These are phyloP conservation scores for Mycena crocata DNA, from an alignment of 768 basidiomycete species.

Conservation along the genomic window DNA sequence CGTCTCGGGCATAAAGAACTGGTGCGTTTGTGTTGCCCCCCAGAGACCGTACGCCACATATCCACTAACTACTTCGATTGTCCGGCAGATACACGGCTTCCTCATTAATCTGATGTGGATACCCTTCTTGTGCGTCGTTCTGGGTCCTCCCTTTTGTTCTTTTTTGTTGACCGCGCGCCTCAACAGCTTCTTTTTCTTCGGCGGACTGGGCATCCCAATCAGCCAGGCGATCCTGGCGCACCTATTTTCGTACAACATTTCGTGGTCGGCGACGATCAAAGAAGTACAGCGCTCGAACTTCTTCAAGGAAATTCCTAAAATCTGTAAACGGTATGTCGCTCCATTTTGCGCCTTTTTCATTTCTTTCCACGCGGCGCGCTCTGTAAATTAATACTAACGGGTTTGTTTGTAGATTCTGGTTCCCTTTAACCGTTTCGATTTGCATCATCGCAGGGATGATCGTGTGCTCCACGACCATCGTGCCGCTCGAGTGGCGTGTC, in stretches of 20 bases:
- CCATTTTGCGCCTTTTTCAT: slow-evolving; percentile 19
- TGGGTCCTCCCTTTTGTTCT: slow-evolving; percentile 2
- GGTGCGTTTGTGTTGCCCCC: slow-evolving; percentile 47
- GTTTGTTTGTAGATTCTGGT: slow-evolving; percentile 64
- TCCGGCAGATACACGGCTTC: slow-evolving; percentile 54
- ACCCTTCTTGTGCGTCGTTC: slow-evolving; percentile 75
- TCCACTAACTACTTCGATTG: neutral
- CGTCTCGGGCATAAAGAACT: slow-evolving; percentile 69
- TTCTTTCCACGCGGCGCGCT: too few species aligned
- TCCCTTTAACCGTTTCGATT: slow-evolving; percentile 64
- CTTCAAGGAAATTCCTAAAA: slow-evolving; percentile 90
- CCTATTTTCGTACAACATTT: slow-evolving; percentile 66
- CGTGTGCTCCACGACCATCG: slow-evolving; percentile 60
- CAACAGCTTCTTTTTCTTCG: slow-evolving; percentile 81
- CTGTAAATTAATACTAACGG: too few species aligned
- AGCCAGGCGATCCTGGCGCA: slow-evolving; percentile 77
- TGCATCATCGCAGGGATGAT: slow-evolving; percentile 68
- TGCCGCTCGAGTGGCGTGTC: slow-evolving; percentile 68
- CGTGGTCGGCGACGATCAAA: slow-evolving; percentile 75
- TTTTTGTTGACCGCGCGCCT: neutral
- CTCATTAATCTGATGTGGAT: slow-evolving; percentile 74
- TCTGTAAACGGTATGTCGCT: slow-evolving; percentile 71
- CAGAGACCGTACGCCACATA: slow-evolving; percentile 16
- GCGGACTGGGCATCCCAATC: slow-evolving; percentile 78
- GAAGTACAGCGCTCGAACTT: slow-evolving; percentile 90